Evolutionary conservation across 2,329 filamentous ascomycete genomes (phyloP).

Genomic region (Cladosporium sp.): DNA sequence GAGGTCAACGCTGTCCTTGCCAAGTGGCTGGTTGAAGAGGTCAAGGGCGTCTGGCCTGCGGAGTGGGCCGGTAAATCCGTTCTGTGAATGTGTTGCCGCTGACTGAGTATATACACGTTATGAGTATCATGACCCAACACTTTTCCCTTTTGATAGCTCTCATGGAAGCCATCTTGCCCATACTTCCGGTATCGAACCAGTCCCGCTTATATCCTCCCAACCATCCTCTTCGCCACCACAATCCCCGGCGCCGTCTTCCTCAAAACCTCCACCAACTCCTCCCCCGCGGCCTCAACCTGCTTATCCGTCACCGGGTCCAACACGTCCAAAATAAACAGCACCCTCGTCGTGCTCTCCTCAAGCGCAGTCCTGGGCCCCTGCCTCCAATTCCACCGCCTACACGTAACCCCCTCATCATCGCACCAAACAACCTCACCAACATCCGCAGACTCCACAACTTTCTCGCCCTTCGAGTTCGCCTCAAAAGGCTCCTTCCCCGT

Average conservation of each 20-base stretch:
- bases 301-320: slow-evolving; percentile 32
- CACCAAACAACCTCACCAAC: slow-evolving; percentile 45
- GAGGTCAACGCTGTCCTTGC: slow-evolving; percentile 32
- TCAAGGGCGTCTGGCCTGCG: slow-evolving; percentile 28
- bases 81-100: neutral
- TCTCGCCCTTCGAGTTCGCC: slow-evolving; percentile 34
- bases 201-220: neutral
- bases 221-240: slow-evolving; percentile 18
- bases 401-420: slow-evolving; percentile 43
- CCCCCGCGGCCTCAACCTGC: slow-evolving; percentile 33
- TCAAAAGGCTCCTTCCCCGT: slow-evolving; percentile 42
- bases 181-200: neutral
- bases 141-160: neutral
- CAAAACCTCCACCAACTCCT: slow-evolving; percentile 33
- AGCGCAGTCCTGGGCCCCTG: slow-evolving; percentile 43
- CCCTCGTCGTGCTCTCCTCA: slow-evolving; percentile 39
- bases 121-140: neutral
- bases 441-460: slow-evolving; percentile 29
- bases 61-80: slow-evolving; percentile 23
- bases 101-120: neutral
- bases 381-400: slow-evolving; percentile 46
- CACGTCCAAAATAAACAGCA: slow-evolving; percentile 42
- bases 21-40: slow-evolving; percentile 31
- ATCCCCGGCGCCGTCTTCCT: slow-evolving; percentile 27
- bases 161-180: neutral